Evolutionary conservation across 768 basidiomycete genomes (phyloP), one percentile per base, ranked within the genome.

Genomic region (Naganishia friedmannii): DNA sequence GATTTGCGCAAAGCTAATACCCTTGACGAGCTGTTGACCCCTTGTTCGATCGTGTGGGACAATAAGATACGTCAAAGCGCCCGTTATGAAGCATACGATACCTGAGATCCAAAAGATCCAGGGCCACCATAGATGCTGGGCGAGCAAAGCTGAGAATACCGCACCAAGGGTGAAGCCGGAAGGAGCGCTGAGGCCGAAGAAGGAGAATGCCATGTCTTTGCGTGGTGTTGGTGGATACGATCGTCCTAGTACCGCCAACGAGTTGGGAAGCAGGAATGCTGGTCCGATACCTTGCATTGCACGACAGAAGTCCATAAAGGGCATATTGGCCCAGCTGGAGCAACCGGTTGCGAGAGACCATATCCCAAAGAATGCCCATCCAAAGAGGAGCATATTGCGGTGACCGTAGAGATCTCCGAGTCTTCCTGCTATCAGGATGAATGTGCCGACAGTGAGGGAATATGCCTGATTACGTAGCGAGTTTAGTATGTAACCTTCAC

Each of bases 201-300:
- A 55, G 37, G 75, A 69, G 66, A 77, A 77, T 3, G 70, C 70
- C 39, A 74, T 60, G 26, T 72, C 45, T n/a, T 71, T 72, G 6
- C 75, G 65, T n/a, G 55, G 69, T 6, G 53, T 53, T 2, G 74
- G 74, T 3, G 76, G 75, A 56, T 73, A 77, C 2, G 75, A 71
- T 31, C 73, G 29, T 26, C 75, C 76, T 5, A 77, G 70, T 9
- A 77, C 70, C 28, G 76, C 76, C 10, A 76, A 45, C 6, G 73
- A 67, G 56, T 74, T 77, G 12, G 75, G 75, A 9, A 77, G 53
- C 7, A 73, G 46, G 21, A 77, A 51, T 6, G 74, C 74, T 2
- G 75, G 63, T n/a, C 76, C 76, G 7, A 74, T 63, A 21, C 76
- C 76, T 37, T 74, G 72, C 34, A 77, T 42, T 4, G 72, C 76